phyloP scores from a whole-genome alignment of 345 rosid genomes.

The Ceriops zippeliana region DNA sequence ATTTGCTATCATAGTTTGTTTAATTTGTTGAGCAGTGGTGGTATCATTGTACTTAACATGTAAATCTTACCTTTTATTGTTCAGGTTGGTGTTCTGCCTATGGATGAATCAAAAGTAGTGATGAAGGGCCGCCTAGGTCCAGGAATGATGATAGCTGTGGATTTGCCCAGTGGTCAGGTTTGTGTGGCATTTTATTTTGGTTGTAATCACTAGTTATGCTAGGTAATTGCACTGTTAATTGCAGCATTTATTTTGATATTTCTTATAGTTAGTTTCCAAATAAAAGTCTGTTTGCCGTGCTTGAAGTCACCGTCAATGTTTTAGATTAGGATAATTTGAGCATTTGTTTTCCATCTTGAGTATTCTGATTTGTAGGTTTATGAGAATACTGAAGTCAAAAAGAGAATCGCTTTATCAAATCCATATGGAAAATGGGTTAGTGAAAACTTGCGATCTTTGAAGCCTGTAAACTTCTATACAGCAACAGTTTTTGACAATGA shows the following conservation, averaged over 20 bases:
- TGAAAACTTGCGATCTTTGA: constrained; percentile 69
- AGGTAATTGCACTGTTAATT: background rate
- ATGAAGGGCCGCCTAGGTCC: constrained; percentile 98
- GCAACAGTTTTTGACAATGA: constrained; percentile 71
- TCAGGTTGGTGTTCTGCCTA: constrained; percentile 95
- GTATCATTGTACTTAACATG: background rate
- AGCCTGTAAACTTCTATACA: constrained; percentile 63
- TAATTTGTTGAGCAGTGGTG: background rate
- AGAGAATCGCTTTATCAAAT: constrained; percentile 65
- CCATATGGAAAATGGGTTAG: constrained; percentile 87
- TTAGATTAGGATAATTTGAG: background rate
- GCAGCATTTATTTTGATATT: background rate
- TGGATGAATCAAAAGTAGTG: constrained; percentile 86
- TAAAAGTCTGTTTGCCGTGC: background rate
- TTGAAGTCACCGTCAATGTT: background rate
- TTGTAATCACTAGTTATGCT: background rate
- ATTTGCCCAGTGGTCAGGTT: constrained; percentile 86
- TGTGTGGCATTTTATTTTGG: constrained; percentile 26
- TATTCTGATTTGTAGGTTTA: constrained; percentile 57
- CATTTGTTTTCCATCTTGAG: constrained; percentile 8
- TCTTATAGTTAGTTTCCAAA: background rate
- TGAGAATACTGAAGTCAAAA: constrained; percentile 94
- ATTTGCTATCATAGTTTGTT: background rate
- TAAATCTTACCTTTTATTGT: constrained; percentile 10
- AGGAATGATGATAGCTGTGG: constrained; percentile 98